Base-by-base conservation (phyloP, 345 rosid genomes). In the Lumnitzera littorea region DNA sequence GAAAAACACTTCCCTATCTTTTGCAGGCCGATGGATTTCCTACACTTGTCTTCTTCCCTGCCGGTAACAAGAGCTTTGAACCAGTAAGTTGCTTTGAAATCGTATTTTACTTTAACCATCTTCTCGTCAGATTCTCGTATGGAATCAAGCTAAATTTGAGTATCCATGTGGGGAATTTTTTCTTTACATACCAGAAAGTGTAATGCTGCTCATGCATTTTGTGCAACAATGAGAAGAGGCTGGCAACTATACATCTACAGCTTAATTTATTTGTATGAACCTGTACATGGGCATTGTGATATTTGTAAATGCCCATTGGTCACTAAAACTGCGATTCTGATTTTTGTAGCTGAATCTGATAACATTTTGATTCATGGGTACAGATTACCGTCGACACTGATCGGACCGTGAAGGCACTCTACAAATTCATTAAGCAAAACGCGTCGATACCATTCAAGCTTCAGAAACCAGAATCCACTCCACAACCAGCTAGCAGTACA, bases 41-140 rank as follows among this genome's bases (percentile, higher is more conserved):
- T 27, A 88, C 99, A n/a, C 73, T 94, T 62, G 81, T 94, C 52
- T 94, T 94, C 85, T 94, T 84, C 82, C 97, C 97, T 29, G 97
- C 99, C 17, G 96, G 99, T 63, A 94, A 91, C 83, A 95, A 91
- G 80, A 86, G 95, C 70, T 94, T 85, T 50, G 92, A 94, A 62
- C 97, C 99, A 2, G 99, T 94, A 79, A 84, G 88, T 64, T 31
- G 50, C 43, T 58, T 51, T 3, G 7, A 9, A 36, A 36, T 36
- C 7, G 43, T 20, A 20, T 9, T 36, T 36, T 36, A 9, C 43
- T 36, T 27, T 27, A 5, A 36, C 43, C 9, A 36, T 36, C 43
- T 36, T 36, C 10, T 36, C 7, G 43, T 36, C 49, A 29, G 13
- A 52, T 14, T 50, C 43, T 20, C 31, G 51, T 62, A 15, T 58